Base-by-base conservation (phyloP, 148 eudicot species). In the Persicaria maculosa region DNA sequence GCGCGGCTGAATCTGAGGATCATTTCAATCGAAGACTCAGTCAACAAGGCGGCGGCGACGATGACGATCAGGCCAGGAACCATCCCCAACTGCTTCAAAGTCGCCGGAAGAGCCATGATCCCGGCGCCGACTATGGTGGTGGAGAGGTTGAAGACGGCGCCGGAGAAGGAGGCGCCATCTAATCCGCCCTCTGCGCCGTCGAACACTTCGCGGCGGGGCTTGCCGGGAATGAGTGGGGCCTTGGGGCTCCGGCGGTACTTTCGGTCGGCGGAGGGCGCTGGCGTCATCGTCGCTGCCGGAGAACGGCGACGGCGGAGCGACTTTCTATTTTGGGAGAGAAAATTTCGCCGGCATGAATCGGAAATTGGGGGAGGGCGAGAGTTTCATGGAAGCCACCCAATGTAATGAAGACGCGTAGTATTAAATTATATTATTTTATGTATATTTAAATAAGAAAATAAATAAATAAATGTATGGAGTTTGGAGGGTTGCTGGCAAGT, bases 71-170 rank as follows among this genome's bases (percentile, higher is more conserved):
- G 79, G 20, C 97, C 98, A 50, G 82, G 85, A 79, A 90, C 47
- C 16, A 92, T 85, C 4, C 97, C 97, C 75, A 92, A 76, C 19
- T 80, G 87, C 81, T 91, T 93, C 82, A 93, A 84, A 22, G 92
- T 85, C 5, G 97, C 96, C 4, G 97, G 98, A 75, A 90, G 83
- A 61, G 92, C 86, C 96, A 93, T 93, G 69, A 93, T 89, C 74
- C 98, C 98, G 14, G 98, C 98, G 73, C 98, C 98, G 44, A 93
- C 83, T 55, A 89, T 83, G 25, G 96, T 90, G 17, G 93, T 86
- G 0, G 94, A 84, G 46, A 93, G 80, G 78, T 93, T 93, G 73
- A 90, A 89, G 44, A 93, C 97, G 20, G 93, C 90, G 70, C 93
- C 93, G n/a, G 86, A 80, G 75, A 80, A 87, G 3, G 97, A 91